phyloP scores from a whole-genome alignment of 2,329 filamentous ascomycete genomes.

The Cercospora sesami region DNA sequence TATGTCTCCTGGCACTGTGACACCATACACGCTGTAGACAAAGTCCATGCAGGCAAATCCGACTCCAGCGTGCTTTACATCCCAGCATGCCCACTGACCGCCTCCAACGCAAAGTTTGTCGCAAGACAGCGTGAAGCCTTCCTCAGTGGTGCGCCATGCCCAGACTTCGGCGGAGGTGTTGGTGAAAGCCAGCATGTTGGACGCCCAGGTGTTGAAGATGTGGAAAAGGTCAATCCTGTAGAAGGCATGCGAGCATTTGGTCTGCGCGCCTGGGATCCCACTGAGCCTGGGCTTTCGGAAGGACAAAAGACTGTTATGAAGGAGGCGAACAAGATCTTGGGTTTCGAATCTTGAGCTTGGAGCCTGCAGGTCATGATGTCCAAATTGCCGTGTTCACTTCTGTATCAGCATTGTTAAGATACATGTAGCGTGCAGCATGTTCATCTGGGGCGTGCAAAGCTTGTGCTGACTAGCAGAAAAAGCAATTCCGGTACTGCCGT shows the following conservation, averaged over 20 bases:
- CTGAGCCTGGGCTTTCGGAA: constrained; percentile 48
- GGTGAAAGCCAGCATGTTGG: constrained; percentile 60
- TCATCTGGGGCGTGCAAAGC: not conserved
- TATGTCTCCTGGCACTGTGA: constrained; percentile 76
- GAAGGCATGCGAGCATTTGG: constrained; percentile 60
- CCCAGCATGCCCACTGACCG: constrained; percentile 78
- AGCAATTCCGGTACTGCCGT: not conserved
- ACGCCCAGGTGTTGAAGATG: constrained; percentile 42
- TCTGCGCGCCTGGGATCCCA: constrained; percentile 52
- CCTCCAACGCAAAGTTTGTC: constrained; percentile 70
- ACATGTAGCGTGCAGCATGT: constrained; percentile 5
- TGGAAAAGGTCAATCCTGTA: constrained; percentile 39
- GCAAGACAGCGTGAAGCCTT: constrained; percentile 71
- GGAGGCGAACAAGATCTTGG: constrained; percentile 55
- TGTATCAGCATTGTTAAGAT: not conserved
- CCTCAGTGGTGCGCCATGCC: constrained; percentile 54
- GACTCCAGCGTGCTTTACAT: constrained; percentile 91
- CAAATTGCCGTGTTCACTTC: not conserved
- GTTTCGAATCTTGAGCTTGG: constrained; percentile 42
- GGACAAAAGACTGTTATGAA: constrained; percentile 56
- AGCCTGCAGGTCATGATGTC: not conserved
- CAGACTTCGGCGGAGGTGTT: constrained; percentile 58
- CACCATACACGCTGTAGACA: constrained; percentile 79
- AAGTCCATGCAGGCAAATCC: constrained; percentile 65
- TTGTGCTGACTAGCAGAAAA: not conserved